These are phyloP conservation scores for Hyaloscypha hepaticicola DNA, from an alignment of 495 filamentous ascomycete genomes.

Conservation along the genomic window DNA sequence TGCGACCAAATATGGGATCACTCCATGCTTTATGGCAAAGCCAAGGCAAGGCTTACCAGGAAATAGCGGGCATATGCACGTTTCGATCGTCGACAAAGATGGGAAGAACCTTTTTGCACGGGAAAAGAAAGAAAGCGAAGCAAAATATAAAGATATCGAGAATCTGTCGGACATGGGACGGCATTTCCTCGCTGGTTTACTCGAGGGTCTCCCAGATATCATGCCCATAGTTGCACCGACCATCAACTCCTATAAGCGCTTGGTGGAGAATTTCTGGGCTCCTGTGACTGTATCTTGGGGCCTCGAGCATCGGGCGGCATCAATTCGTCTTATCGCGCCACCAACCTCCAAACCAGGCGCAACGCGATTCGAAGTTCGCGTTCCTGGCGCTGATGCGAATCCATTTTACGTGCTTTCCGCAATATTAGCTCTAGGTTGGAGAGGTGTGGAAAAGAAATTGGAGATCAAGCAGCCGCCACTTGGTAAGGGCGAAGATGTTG, in stretches of 20 bases:
- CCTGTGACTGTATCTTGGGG: slow-evolving; percentile 98
- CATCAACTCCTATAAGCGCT: slow-evolving; percentile 93
- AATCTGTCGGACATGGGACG: slow-evolving; percentile 83
- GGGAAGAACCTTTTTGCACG: slow-evolving; percentile 81
- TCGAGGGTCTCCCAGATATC: slow-evolving; percentile 86
- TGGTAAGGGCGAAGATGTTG: slow-evolving; percentile 77
- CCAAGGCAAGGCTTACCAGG: slow-evolving; percentile 85
- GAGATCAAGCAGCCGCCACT: slow-evolving; percentile 80
- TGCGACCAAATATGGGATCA: slow-evolving; percentile 83
- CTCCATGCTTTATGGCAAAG: slow-evolving; percentile 99
- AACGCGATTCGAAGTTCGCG: slow-evolving; percentile 88
- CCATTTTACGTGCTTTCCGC: slow-evolving; percentile 85
- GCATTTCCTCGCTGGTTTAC: slow-evolving; percentile 89
- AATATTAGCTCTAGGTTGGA: slow-evolving; percentile 80
- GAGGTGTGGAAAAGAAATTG: slow-evolving; percentile 87
- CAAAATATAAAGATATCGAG: slow-evolving; percentile 70
- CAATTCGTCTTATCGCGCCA: slow-evolving; percentile 83
- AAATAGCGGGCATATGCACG: slow-evolving; percentile 92
- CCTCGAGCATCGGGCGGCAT: slow-evolving; percentile 89
- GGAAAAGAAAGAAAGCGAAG: slow-evolving; percentile 62
- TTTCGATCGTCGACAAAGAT: slow-evolving; percentile 70
- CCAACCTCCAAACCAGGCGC: slow-evolving; percentile 79
- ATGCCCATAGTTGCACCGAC: slow-evolving; percentile 96
- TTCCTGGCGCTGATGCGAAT: slow-evolving; percentile 88
- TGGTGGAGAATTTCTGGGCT: slow-evolving; percentile 99